A percentile compares a stretch with the other conserved stretches of the same genome.
Evolutionary conservation across 2,329 filamentous ascomycete species (phyloP).

Genomic region (Emericellopsis cladophorae): DNA sequence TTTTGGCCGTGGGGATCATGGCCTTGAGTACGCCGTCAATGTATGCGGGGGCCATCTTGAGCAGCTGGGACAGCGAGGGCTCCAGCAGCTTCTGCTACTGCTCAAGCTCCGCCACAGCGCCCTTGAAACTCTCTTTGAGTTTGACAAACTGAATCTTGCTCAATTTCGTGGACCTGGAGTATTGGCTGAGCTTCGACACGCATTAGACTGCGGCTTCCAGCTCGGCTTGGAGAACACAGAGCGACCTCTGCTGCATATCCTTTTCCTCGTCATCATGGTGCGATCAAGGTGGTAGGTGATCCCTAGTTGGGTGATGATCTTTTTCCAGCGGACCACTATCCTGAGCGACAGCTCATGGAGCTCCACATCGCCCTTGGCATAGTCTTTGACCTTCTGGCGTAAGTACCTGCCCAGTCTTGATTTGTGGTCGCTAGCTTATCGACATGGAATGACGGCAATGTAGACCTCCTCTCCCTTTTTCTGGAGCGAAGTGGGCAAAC

Average conservation of each 20-base stretch:
- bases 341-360: conserved; percentile 7
- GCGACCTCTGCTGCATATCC: conserved; percentile 6
- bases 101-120: conserved; percentile 5
- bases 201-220: conserved; percentile 5
- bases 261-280: conserved; percentile 7
- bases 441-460: too few relatives aligned
- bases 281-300: conserved; percentile 5
- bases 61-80: conserved; percentile 6
- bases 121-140: conserved; percentile 4
- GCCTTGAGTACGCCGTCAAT: conserved; percentile 4
- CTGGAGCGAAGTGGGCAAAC: too few relatives aligned
- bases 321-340: conserved; percentile 8
- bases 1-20: not conserved
- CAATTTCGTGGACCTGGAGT: not conserved
- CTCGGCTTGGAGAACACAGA: conserved; percentile 7
- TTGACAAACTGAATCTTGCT: conserved; percentile 1
- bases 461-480: too few relatives aligned
- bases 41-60: conserved; percentile 3
- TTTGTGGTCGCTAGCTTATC: too few relatives aligned
- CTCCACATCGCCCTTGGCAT: conserved; percentile 1
- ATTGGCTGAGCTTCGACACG: conserved; percentile 1
- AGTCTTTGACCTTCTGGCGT: conserved; percentile 3
- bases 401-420: conserved; percentile 1
- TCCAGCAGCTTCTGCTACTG: conserved; percentile 5
- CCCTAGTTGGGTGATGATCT: conserved; percentile 7